Conservation (phyloP, 1,139 yeast genomes). For the Pichia terricola region DNA sequence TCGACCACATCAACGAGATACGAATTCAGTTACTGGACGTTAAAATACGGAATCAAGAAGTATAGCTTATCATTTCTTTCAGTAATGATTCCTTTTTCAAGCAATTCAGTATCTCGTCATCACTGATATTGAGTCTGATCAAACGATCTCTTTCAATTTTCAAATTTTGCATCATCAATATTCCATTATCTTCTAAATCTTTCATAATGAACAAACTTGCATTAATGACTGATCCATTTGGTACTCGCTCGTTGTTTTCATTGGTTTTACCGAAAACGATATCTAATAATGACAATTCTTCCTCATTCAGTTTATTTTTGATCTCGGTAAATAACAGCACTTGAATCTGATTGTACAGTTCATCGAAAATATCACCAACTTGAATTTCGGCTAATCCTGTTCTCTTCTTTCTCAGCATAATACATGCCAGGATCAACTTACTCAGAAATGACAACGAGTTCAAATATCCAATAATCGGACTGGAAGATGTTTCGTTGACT, state of each 20-base stretch:
- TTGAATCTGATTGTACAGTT: conserved; percentile 37
- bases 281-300: conserved; percentile 21
- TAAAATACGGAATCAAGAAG: neutral
- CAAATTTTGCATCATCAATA: conserved; percentile 55
- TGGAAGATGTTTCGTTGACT: conserved; percentile 65
- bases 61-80: conserved; percentile 20
- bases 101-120: conserved; percentile 56
- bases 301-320: conserved; percentile 16
- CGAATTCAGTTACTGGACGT: no score
- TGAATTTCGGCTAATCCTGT: conserved; percentile 64
- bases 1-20: no score
- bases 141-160: conserved; percentile 59
- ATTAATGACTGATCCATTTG: conserved; percentile 14
- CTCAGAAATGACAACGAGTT: conserved; percentile 54
- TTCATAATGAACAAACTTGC: conserved; percentile 45
- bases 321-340: conserved; percentile 21
- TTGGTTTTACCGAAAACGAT: conserved; percentile 23
- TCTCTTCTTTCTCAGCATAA: conserved; percentile 56
- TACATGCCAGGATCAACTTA: conserved; percentile 61
- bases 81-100: conserved; percentile 45
- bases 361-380: conserved; percentile 72
- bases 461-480: conserved; percentile 59
- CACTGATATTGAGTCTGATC: conserved; percentile 57
- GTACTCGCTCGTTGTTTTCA: neutral
- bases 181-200: conserved; percentile 72